phyloP scores from a whole-genome alignment of 805 yeast genomes.

The Priceomyces carsonii region DNA sequence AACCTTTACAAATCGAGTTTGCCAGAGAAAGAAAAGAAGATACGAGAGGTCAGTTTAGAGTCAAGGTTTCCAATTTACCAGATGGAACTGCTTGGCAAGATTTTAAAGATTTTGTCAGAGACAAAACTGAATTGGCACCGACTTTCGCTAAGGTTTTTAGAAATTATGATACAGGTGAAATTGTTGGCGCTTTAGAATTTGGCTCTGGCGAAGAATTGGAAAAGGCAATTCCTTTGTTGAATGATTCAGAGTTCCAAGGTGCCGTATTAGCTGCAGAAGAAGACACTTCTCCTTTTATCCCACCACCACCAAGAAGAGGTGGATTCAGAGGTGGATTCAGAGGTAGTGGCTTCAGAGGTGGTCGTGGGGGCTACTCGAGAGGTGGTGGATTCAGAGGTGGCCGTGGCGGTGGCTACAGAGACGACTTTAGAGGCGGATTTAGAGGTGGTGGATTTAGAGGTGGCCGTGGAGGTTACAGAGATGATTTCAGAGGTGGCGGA shows the following conservation, averaged over 20 bases:
- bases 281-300: conserved; percentile 64
- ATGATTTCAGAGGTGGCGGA: conserved; percentile 33
- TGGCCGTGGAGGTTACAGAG: conserved; percentile 36
- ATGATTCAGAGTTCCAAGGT: conserved; percentile 72
- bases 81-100: conserved; percentile 85
- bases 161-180: conserved; percentile 47
- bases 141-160: conserved; percentile 57
- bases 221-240: conserved; percentile 71
- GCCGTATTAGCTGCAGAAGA: conserved; percentile 71
- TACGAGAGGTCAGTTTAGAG: conserved; percentile 73
- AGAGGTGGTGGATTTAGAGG: conserved; percentile 36
- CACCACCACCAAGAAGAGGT: conserved; percentile 49
- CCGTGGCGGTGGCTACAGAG: conserved; percentile 28
- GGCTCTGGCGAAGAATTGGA: conserved; percentile 71
- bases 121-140: conserved; percentile 63
- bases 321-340: conserved; percentile 35
- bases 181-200: conserved; percentile 55
- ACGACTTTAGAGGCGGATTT: conserved; percentile 38
- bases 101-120: conserved; percentile 85
- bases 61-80: conserved; percentile 68
- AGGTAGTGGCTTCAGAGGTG: conserved; percentile 28
- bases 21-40: conserved; percentile 58
- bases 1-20: conserved; percentile 50
- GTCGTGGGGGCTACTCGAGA: conserved; percentile 37
- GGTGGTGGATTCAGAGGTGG: conserved; percentile 36